Evolutionary conservation across 2,329 filamentous ascomycete species (phyloP), one percentile per base, ranked within the genome.

Genomic region (Akanthomyces dipterigenus): DNA sequence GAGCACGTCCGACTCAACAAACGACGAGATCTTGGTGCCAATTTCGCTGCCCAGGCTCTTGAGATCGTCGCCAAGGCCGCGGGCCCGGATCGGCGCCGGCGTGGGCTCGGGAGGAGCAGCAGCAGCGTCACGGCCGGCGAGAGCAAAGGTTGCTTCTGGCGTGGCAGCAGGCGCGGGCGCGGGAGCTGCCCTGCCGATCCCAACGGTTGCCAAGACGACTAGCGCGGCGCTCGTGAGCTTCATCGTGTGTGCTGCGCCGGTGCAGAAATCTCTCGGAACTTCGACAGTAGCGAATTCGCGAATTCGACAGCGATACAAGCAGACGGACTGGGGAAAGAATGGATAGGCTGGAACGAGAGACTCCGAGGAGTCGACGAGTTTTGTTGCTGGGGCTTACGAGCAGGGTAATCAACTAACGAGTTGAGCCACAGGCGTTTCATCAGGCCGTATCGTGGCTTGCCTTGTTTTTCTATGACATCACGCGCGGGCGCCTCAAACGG

Each of bases 1-100:
- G 1, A 88, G 84, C 1, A 91, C 78, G 24, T 86, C 86, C 2
- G 82, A 85, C 2, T 82, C 81, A 43, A 88, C 79, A 63, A 84
- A 87, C 14, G 80, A 82, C 14, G 85, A 84, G 40, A 86, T 76
- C 26, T 78, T 77, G 49, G 80, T 82, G 43, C 82, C 84, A 1
- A 88, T 69, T 9, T 73, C 73, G 51, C 75, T 77, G 46, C 84
- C 74, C 7, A 82, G 70, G 50, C 84, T 75, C 57, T 78, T 73
- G 63, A 82, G 73, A 60, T 81, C 73, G 57, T 73, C 69, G 45
- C 69, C 68, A 8, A 79, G 61, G 55, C 71, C 71, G 28, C 76
- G 72, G 38, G 75, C 58, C 14, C 72, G 62, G 9, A 58, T 64
- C 5, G 67, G 63, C 7, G 60, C 54, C 1, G 59, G 63, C 16